Conservation (phyloP, 164 flowering plant genomes). For the Berberis vulgaris region DNA sequence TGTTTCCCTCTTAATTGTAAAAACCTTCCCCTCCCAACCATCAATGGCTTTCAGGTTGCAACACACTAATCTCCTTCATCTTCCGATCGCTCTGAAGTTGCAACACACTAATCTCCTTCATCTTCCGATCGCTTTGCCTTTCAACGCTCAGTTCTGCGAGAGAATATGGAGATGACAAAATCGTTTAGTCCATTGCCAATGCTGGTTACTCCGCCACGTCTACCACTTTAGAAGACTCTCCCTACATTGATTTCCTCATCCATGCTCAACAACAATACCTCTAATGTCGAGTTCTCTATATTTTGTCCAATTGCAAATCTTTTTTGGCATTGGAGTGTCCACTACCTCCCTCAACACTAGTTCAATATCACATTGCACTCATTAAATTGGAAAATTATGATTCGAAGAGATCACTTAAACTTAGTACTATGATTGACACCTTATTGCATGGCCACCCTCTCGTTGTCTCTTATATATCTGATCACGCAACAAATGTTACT, state of each 20-base stretch:
- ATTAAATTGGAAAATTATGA: neutral
- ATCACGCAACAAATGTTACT: neutral
- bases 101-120: no score
- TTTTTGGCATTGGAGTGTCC: neutral
- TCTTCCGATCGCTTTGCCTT: neutral
- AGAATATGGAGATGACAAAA: neutral
- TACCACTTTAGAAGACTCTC: constrained; percentile 4
- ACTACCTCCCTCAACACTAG: constrained; percentile 1
- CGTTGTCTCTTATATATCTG: neutral
- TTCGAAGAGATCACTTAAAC: neutral
- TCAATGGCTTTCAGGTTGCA: no score
- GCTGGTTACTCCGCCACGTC: constrained; percentile 7
- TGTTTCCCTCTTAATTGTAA: no score
- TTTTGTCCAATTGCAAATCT: constrained; percentile 2
- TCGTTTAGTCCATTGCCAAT: neutral
- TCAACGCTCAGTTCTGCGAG: neutral
- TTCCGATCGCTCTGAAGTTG: no score
- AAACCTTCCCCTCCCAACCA: no score
- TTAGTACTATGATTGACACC: constrained; percentile 9
- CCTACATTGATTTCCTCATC: neutral
- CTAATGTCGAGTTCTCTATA: constrained; percentile 1
- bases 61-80: no score
- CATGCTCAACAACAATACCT: neutral
- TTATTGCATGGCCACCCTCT: constrained; percentile 11
- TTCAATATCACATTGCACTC: constrained; percentile 2